These are phyloP conservation scores for Yamadazyma epiphylla DNA, from an alignment of 1,139 yeast species.

Conservation along the genomic window DNA sequence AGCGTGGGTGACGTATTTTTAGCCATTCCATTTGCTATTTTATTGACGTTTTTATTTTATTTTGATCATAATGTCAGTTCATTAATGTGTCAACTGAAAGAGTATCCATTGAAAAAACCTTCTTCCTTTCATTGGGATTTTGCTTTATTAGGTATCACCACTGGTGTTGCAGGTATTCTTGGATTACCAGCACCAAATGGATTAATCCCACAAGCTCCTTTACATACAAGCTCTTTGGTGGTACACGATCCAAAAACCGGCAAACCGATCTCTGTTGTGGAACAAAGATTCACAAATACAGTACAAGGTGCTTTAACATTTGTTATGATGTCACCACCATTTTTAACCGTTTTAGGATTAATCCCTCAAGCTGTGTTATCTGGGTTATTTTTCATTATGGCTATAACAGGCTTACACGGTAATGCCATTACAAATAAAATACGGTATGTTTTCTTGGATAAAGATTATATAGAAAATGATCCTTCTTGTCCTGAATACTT, in stretches of 20 bases:
- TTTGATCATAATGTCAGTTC: slow-evolving; percentile 96
- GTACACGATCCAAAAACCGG: slow-evolving; percentile 48
- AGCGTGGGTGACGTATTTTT: slow-evolving; percentile 72
- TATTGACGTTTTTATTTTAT: slow-evolving; percentile 78
- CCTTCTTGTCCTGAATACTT: slow-evolving; percentile 34
- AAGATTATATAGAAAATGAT: slow-evolving; percentile 33
- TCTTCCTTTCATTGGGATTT: slow-evolving; percentile 94
- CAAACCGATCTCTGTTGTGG: slow-evolving; percentile 62
- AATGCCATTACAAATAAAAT: slow-evolving; percentile 64
- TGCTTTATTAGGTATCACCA: slow-evolving; percentile 75
- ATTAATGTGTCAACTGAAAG: slow-evolving; percentile 81
- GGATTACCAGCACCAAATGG: slow-evolving; percentile 98
- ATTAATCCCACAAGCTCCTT: slow-evolving; percentile 92
- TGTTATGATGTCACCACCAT: slow-evolving; percentile 88
- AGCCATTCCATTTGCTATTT: slow-evolving; percentile 88
- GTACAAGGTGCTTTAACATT: slow-evolving; percentile 79
- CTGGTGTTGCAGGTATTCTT: slow-evolving; percentile 79
- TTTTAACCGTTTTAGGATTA: slow-evolving; percentile 70
- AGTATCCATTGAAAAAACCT: slow-evolving; percentile 80
- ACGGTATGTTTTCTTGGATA: slow-evolving; percentile 63
- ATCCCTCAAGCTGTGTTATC: slow-evolving; percentile 95
- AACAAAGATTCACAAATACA: slow-evolving; percentile 82
- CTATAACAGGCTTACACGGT: slow-evolving; percentile 69
- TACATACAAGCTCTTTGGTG: slow-evolving; percentile 79
- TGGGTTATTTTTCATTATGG: slow-evolving; percentile 92